These are phyloP conservation scores for Talaromyces borbonicus DNA, from an alignment of 495 filamentous ascomycete species.

Conservation along the genomic window DNA sequence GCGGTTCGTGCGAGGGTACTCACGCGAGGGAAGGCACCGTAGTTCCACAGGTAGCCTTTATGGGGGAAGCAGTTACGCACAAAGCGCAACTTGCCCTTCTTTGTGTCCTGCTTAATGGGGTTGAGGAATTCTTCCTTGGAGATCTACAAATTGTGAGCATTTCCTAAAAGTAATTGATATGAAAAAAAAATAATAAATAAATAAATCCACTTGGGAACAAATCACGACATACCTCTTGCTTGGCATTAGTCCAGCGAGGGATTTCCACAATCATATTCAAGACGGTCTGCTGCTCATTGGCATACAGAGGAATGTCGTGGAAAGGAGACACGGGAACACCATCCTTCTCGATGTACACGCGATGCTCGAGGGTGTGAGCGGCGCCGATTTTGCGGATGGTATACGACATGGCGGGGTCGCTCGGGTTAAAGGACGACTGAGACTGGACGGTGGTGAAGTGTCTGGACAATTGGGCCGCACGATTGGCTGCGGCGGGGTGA, in stretches of 20 bases:
- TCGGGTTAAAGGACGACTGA: not conserved
- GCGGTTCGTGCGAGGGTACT: constrained; percentile 12
- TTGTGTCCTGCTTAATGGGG: constrained; percentile 75
- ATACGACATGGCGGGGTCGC: constrained; percentile 39
- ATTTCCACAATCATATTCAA: constrained; percentile 99
- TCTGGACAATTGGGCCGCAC: constrained; percentile 46
- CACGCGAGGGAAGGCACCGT: constrained; percentile 97
- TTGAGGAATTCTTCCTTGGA: constrained; percentile 95
- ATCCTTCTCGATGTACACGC: constrained; percentile 96
- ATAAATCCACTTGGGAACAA: not conserved
- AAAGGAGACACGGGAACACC: constrained; percentile 87
- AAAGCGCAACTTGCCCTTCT: constrained; percentile 63
- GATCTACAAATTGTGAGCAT: too few relatives aligned
- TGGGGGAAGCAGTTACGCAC: constrained; percentile 99
- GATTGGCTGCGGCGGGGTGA: constrained; percentile 13
- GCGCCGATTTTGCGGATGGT: constrained; percentile 75
- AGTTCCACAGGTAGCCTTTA: constrained; percentile 99
- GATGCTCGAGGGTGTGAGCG: constrained; percentile 91
- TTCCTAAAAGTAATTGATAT: too few relatives aligned
- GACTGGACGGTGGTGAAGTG: constrained; percentile 39
- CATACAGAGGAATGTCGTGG: constrained; percentile 97
- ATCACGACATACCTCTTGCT: constrained; percentile 74
- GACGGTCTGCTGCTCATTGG: constrained; percentile 85
- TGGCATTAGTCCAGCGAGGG: constrained; percentile 98
- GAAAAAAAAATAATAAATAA: not conserved